A percentile compares a stretch with the other conserved stretches of the same genome.
phyloP scores from a whole-genome alignment of 2,329 filamentous ascomycete species.

The Mycosphaerella sp. region DNA sequence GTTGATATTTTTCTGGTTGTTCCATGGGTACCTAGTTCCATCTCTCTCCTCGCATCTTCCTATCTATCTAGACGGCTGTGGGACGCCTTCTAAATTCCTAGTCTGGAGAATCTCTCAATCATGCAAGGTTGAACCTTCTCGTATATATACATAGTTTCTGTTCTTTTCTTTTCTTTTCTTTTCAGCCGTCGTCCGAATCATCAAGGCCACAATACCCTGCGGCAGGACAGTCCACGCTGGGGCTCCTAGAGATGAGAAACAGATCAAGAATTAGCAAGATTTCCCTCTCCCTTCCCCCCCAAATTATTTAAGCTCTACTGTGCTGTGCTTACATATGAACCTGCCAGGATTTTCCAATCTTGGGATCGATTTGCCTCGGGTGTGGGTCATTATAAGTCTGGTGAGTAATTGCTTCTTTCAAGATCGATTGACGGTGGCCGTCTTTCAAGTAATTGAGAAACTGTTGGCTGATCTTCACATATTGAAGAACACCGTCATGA shows the following conservation, averaged over 20 bases:
- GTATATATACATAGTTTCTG: too few species aligned
- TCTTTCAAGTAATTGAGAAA: conserved; percentile 49
- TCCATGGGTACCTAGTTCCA: too few species aligned
- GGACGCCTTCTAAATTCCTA: too few species aligned
- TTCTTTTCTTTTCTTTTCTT: too few species aligned
- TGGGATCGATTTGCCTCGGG: conserved; percentile 22
- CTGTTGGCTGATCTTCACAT: conserved; percentile 53
- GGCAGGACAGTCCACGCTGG: conserved; percentile 23
- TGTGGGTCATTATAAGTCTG: conserved; percentile 32
- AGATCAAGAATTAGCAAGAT: neutral
- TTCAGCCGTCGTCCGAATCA: neutral
- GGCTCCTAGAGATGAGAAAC: conserved; percentile 20
- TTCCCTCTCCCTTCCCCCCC: neutral
- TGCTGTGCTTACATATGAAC: conserved; percentile 34
- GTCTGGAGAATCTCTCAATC: too few species aligned
- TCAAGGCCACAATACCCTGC: conserved; percentile 21
- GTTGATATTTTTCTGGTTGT: too few species aligned
- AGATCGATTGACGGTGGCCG: conserved; percentile 43
- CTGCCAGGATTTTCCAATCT: conserved; percentile 38
- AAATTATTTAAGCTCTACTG: neutral
- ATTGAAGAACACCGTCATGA: conserved; percentile 52
- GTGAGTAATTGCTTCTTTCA: conserved; percentile 46
- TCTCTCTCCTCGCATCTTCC: too few species aligned
- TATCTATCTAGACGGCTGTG: too few species aligned
- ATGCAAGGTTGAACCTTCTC: too few species aligned